Evolutionary conservation across 129 eudicot species (phyloP), one percentile per base, ranked within the genome.

Genomic region (Tagetes patula): DNA sequence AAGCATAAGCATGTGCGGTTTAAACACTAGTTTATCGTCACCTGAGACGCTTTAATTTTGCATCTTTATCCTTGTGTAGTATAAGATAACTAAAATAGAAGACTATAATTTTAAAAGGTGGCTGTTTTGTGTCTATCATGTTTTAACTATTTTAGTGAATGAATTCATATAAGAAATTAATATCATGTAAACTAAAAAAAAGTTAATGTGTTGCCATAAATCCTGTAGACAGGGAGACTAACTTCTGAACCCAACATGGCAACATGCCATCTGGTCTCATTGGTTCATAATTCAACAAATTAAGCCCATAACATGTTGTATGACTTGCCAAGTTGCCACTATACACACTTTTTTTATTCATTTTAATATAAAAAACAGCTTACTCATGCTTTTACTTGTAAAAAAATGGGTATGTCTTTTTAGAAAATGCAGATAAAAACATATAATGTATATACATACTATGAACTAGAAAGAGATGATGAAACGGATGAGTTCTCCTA

Each of bases 231-330:
- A 79, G 36, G 74, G 78, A 72, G 73, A 64, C 82, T 73, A 33
- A 65, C 67, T 72, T 72, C 82, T 72, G 82, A 78, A 79, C 62
- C 74, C 78, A 53, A 72, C 82, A 65, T 79, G 45, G 69, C 65
- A 54, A 72, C 82, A 65, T 79, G 45, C 74, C 65, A 54, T 43
- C 54, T 34, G 68, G 82, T 72, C 69, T 38, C 73, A 64, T 72
- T 52, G 82, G 82, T 72, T 72, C 45, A 33, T 78, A 79, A 1
- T 53, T 72, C 69, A 72, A 55, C 82, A 65, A 47, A 72, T 65
- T 54, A 72, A 34, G 63, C 77, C 82, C 82, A 72, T 72, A 47
- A 54, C 50, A 72, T 79, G 62, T 72, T 40, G 10, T 12, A 30
- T 48, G 27, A 20, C 27, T 20, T 20, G 27, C 48, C 39, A 11